Base-by-base conservation (phyloP, 106 monocot genomes). In the Allium sativum region DNA sequence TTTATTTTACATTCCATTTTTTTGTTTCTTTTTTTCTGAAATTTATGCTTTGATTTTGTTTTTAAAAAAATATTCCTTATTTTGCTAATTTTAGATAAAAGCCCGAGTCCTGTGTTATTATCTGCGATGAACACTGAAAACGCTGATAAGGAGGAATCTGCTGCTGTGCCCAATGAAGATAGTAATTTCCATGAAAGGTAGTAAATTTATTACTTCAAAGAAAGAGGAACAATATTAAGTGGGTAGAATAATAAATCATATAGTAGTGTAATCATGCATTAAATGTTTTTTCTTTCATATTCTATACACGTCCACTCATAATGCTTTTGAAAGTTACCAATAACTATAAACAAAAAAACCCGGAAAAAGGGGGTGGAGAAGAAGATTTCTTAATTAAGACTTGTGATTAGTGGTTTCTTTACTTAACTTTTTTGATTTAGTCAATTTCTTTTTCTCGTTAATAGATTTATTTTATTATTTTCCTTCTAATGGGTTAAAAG, bases 161-260 rank as follows among this genome's bases (percentile, higher is more conserved):
- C 70, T n/a, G 62, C 70, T 40, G 70, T 17, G 56, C 47, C 67
- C 70, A 74, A 78, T 62, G 69, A 47, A 61, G 73, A 82, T 63
- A 62, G 56, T 21, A 59, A 61, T 67, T 64, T 74, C 70, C 82
- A 61, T 66, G 67, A 74, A 74, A 78, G 82, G 82, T 82, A 58
- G 56, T 65, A 19, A 48, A 67, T 21, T 31, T 31, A 31, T 31
- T 31, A 31, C 5, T 1, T 54, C 43, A 17, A 4, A 14, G 17
- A 45, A 19, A 45, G 18, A 31, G 31, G 31, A 31, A 50, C 8
- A 10, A 9, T 21, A 64, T 59, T 15, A 42, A 59, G 40, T 15
- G 31, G 31, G 2, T 31, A n/a, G n/a, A n/a, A n/a, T n/a, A n/a
- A n/a, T n/a, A n/a, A n/a, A n/a, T n/a, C n/a, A n/a, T n/a, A n/a